Evolutionary conservation across 345 rosid genomes (phyloP).

Genomic region (Pugionium cornutum): DNA sequence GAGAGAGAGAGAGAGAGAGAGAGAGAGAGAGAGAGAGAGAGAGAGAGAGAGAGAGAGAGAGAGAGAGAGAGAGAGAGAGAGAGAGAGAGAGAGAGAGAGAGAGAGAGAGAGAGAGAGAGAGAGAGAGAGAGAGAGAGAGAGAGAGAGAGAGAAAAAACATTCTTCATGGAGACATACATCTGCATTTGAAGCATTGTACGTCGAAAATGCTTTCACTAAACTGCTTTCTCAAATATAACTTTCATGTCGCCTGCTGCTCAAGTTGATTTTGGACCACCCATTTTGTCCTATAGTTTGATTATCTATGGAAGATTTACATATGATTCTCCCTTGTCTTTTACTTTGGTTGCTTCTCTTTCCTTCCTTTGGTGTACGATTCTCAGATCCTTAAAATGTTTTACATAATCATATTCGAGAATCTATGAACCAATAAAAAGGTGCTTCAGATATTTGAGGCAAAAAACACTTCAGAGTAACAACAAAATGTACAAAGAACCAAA

Average conservation of each 20-base stretch:
- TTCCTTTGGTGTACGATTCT: not conserved
- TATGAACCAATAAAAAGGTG: not conserved
- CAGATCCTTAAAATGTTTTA: not conserved
- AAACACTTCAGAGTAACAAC: constrained; percentile 42
- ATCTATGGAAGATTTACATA: no score
- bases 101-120: constrained; percentile 55
- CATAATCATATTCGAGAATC: not conserved
- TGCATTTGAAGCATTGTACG: constrained; percentile 79
- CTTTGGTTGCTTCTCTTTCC: no score
- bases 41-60: constrained; percentile 51
- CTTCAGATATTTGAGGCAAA: constrained; percentile 8
- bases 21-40: constrained; percentile 55
- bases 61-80: constrained; percentile 63
- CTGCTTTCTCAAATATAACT: constrained; percentile 63
- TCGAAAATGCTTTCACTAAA: constrained; percentile 79
- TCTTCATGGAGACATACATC: constrained; percentile 92
- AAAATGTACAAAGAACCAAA: constrained; percentile 42
- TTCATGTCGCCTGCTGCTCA: not conserved
- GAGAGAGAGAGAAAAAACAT: constrained; percentile 61
- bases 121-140: constrained; percentile 51
- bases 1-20: constrained; percentile 63
- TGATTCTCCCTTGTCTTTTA: not conserved
- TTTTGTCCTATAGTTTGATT: no score
- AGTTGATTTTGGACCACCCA: not conserved
- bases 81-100: constrained; percentile 63